These are phyloP conservation scores for Aciculosporium take DNA, from an alignment of 2,329 filamentous ascomycete species.

Conservation along the genomic window DNA sequence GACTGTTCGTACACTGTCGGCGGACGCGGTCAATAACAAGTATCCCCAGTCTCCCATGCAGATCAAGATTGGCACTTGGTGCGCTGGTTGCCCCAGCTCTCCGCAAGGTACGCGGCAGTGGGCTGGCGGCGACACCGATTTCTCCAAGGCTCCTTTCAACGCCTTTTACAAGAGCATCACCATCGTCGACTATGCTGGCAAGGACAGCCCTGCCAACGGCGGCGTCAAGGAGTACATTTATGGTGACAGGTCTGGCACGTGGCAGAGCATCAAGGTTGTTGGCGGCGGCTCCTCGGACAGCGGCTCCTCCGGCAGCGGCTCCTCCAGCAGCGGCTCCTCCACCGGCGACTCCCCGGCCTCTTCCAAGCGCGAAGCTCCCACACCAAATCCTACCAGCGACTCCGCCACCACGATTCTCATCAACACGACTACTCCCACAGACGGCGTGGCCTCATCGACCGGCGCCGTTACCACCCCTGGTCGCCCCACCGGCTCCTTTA, in stretches of 20 bases:
- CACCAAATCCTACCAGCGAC: no score
- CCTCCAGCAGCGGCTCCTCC: background rate
- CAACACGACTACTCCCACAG: no score
- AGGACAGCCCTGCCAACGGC: slow-evolving; percentile 18
- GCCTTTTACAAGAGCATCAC: slow-evolving; percentile 31
- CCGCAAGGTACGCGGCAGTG: slow-evolving; percentile 56
- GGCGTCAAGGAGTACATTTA: slow-evolving; percentile 28
- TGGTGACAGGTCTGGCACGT: slow-evolving; percentile 25
- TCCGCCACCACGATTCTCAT: no score
- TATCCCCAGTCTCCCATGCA: slow-evolving; percentile 65
- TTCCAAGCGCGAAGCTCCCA: slow-evolving; percentile 11
- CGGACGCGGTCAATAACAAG: slow-evolving; percentile 38
- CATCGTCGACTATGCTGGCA: slow-evolving; percentile 29
- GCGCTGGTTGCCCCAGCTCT: slow-evolving; percentile 43
- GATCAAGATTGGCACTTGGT: slow-evolving; percentile 56
- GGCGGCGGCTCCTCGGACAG: slow-evolving; percentile 56
- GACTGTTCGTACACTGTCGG: slow-evolving; percentile 46
- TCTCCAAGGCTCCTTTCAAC: slow-evolving; percentile 26
- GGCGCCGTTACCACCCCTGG: background rate
- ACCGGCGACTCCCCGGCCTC: background rate
- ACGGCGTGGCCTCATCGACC: no score
- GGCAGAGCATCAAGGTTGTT: slow-evolving; percentile 41
- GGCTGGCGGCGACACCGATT: slow-evolving; percentile 45
- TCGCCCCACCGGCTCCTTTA: background rate
- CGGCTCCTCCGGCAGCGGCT: slow-evolving; percentile 26